phyloP scores from a whole-genome alignment of 108 stramenopile species.

The Asterionellopsis glacialis region DNA sequence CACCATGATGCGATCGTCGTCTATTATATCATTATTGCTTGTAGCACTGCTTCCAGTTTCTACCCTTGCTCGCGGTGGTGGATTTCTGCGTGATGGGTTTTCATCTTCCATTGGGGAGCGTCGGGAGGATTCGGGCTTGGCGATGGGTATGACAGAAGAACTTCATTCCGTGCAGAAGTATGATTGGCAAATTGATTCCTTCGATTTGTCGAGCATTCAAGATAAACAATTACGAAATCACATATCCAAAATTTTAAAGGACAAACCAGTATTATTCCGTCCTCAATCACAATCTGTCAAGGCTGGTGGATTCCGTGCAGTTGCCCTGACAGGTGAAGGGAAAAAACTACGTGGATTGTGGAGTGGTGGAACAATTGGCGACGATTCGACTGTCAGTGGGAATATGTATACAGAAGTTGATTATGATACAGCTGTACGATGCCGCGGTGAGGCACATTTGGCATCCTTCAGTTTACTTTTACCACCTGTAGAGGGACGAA shows the following conservation, averaged over 20 bases:
- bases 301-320: conserved; percentile 15
- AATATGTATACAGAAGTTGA: conserved; percentile 19
- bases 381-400: conserved; percentile 1
- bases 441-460: conserved; percentile 19
- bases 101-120: background rate
- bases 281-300: conserved; percentile 18
- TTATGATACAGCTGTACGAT: conserved; percentile 44
- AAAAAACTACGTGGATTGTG: conserved; percentile 41
- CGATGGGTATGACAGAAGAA: conserved; percentile 37
- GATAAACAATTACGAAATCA: conserved; percentile 20
- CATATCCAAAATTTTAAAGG: conserved; percentile 12
- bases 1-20: no score
- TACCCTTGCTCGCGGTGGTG: background rate
- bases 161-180: conserved; percentile 34
- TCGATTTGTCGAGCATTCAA: conserved; percentile 11
- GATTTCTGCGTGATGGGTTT: background rate
- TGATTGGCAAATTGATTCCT: conserved; percentile 33
- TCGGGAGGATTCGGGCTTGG: background rate
- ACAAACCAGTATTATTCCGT: conserved; percentile 25
- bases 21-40: no score
- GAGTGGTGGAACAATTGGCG: conserved; percentile 13
- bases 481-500: conserved; percentile 19
- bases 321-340: conserved; percentile 22
- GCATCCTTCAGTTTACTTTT: conserved; percentile 25
- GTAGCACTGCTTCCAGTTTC: no score